phyloP scores from a whole-genome alignment of 331 rosid genomes.

The Cydonia oblonga region DNA sequence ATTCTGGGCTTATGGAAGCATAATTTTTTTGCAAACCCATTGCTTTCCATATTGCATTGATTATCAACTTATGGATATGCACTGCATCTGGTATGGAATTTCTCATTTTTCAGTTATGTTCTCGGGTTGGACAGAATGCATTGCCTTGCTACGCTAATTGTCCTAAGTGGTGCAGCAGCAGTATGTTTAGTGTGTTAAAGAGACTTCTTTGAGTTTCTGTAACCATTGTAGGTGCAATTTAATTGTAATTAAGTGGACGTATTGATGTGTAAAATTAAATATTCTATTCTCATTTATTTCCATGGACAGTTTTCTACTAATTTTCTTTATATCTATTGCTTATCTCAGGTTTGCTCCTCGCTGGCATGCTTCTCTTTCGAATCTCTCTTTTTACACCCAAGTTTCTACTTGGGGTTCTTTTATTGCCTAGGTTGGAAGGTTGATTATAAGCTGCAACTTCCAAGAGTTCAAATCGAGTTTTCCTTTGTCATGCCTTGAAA shows the following conservation, averaged over 20 bases:
- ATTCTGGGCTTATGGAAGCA: background rate
- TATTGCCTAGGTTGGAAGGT: background rate
- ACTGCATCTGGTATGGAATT: background rate
- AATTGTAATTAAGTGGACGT: background rate
- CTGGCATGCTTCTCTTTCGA: too few relatives aligned
- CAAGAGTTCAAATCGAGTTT: background rate
- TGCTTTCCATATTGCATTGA: background rate
- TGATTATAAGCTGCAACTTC: background rate
- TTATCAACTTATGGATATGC: background rate
- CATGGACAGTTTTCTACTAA: too few relatives aligned
- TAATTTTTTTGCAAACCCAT: background rate
- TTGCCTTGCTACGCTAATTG: too few relatives aligned
- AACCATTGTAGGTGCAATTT: background rate
- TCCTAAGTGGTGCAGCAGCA: background rate
- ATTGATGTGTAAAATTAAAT: too few relatives aligned
- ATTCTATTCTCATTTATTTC: too few relatives aligned
- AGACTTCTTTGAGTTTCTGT: background rate
- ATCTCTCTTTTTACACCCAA: too few relatives aligned
- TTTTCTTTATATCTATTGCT: too few relatives aligned
- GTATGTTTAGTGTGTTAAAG: background rate
- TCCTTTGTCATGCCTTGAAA: background rate
- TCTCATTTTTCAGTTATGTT: background rate
- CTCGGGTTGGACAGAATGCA: background rate
- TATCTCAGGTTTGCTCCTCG: too few relatives aligned
- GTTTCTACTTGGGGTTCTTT: too few relatives aligned